phyloP scores from a whole-genome alignment of 257 asterid species.

The Verbascum thapsus region DNA sequence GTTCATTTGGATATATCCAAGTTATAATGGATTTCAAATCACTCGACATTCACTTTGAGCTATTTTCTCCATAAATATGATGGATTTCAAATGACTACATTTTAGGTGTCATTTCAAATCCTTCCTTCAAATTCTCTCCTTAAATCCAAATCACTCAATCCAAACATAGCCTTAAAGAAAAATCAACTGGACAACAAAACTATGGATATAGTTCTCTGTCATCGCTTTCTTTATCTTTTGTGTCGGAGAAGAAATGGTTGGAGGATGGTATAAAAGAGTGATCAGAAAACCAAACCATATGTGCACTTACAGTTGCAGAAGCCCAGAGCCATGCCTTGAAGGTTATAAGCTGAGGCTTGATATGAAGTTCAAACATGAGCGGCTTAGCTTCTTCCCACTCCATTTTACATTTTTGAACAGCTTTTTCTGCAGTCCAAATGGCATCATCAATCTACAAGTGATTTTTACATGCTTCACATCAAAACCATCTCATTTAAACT shows the following conservation, averaged over 20 bases:
- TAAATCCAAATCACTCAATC: no score
- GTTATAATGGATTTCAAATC: no score
- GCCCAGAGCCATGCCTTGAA: slow-evolving; percentile 93
- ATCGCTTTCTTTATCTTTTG: neutral
- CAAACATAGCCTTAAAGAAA: neutral
- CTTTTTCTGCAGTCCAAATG: slow-evolving; percentile 79
- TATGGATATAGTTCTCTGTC: neutral
- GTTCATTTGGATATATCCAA: no score
- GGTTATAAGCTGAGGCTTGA: slow-evolving; percentile 60
- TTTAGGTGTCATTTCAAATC: no score
- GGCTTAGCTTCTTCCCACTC: slow-evolving; percentile 71
- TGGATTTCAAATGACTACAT: no score
- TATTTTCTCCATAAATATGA: no score
- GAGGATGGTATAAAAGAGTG: slow-evolving; percentile 8
- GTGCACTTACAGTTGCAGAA: slow-evolving; percentile 71
- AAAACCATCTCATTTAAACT: slow-evolving; percentile 28
- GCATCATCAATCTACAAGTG: slow-evolving; percentile 83
- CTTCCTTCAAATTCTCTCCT: no score
- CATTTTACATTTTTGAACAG: slow-evolving; percentile 49
- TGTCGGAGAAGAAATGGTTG: neutral
- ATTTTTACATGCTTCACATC: slow-evolving; percentile 32
- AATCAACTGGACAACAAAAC: neutral
- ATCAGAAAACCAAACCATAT: slow-evolving; percentile 1
- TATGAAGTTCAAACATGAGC: slow-evolving; percentile 54
- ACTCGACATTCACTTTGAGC: no score